Evolutionary conservation across 192 early-diverging fungal genomes (phyloP).

Genomic region (Gonapodya sp.): DNA sequence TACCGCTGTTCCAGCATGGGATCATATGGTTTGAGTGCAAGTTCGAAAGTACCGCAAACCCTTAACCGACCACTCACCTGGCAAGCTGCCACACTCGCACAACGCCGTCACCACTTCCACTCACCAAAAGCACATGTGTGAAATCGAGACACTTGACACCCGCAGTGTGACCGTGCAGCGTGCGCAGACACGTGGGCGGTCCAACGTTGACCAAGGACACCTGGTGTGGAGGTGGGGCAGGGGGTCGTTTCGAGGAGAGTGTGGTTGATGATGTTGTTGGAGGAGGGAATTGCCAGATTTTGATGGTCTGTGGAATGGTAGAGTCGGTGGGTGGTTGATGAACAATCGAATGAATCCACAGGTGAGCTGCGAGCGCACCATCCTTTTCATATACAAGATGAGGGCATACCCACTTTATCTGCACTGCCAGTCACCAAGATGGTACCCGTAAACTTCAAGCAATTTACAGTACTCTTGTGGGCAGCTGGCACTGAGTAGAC

Average conservation of each 20-base stretch:
- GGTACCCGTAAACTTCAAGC: constrained; percentile 13
- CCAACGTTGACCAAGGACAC: neutral
- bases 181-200: constrained; percentile 15
- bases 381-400: too few species aligned
- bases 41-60: too few species aligned
- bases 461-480: constrained; percentile 21
- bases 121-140: constrained; percentile 13
- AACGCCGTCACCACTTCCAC: constrained; percentile 24
- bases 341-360: neutral
- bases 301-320: constrained; percentile 10
- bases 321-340: neutral
- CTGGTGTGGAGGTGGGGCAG: neutral
- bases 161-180: constrained; percentile 22
- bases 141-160: constrained; percentile 30
- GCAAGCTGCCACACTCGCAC: constrained; percentile 24
- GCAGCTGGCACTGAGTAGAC: neutral
- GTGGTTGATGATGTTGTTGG: neutral
- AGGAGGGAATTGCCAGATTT: constrained; percentile 19
- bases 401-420: constrained; percentile 16
- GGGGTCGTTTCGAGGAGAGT: neutral
- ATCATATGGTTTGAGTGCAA: too few species aligned
- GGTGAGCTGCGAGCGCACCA: too few species aligned
- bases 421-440: constrained; percentile 20
- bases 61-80: constrained; percentile 22
- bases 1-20: constrained; percentile 25